phyloP scores from a whole-genome alignment of 805 yeast genomes.

The Spathaspora passalidarum region DNA sequence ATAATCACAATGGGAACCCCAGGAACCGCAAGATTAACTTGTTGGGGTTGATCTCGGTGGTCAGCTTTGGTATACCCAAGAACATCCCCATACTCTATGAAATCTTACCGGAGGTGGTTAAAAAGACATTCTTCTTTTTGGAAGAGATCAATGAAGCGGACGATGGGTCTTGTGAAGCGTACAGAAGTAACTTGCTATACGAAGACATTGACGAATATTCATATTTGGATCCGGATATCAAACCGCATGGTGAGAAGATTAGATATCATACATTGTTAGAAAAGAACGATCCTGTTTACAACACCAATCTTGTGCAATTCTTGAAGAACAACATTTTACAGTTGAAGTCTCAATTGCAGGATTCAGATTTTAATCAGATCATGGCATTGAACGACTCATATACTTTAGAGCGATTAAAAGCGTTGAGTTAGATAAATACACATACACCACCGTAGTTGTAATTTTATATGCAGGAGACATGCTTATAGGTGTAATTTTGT shows the following conservation, averaged over 20 bases:
- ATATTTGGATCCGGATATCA: constrained; percentile 38
- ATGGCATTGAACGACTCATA: constrained; percentile 32
- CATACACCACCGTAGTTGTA: background rate
- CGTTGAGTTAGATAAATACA: background rate
- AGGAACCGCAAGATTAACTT: constrained; percentile 67
- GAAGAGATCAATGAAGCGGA: constrained; percentile 71
- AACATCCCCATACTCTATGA: constrained; percentile 16
- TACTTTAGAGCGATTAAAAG: constrained; percentile 26
- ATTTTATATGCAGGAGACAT: background rate
- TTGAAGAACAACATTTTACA: constrained; percentile 29
- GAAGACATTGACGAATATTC: constrained; percentile 42
- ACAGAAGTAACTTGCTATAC: constrained; percentile 34
- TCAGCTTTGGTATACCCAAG: constrained; percentile 31
- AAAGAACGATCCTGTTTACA: constrained; percentile 33
- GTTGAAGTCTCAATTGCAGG: constrained; percentile 23
- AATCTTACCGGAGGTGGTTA: constrained; percentile 26
- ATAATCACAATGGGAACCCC: constrained; percentile 64
- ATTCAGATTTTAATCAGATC: constrained; percentile 30
- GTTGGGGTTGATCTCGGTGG: constrained; percentile 56
- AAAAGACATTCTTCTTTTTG: constrained; percentile 43
- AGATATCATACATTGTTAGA: constrained; percentile 33
- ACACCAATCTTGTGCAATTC: constrained; percentile 45
- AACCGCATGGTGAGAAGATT: constrained; percentile 41
- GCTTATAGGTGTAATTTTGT: background rate
- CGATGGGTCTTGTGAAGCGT: constrained; percentile 33